phyloP scores from a whole-genome alignment of 2,329 filamentous ascomycete genomes.

The Colletotrichum lindemuthianum region DNA sequence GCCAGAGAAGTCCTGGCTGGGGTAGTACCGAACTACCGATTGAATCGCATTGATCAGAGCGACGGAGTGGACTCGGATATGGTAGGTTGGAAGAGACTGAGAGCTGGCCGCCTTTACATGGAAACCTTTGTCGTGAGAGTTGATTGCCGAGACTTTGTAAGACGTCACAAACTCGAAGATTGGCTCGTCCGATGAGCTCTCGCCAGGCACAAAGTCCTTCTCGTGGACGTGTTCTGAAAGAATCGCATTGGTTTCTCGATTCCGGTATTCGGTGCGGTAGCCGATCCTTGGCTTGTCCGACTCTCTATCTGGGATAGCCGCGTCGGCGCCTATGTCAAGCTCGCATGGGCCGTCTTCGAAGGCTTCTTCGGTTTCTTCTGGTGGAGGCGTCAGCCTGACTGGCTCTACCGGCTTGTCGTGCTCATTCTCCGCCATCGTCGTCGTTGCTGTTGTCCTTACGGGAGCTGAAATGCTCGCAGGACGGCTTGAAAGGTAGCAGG shows the following conservation, averaged over 20 bases:
- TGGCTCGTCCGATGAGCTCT: neutral
- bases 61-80: conserved; percentile 31
- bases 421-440: no score
- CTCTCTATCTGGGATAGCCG: no score
- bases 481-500: no score
- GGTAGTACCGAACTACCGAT: conserved; percentile 37
- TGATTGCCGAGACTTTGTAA: neutral
- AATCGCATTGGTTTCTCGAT: conserved; percentile 31
- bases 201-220: neutral
- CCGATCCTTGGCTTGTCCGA: conserved; percentile 16
- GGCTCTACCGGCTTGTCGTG: no score
- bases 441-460: no score
- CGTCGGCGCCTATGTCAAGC: neutral
- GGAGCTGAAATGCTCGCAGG: no score
- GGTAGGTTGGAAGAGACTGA: neutral
- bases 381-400: no score
- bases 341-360: no score
- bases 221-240: conserved; percentile 1
- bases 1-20: conserved; percentile 19
- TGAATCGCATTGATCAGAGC: conserved; percentile 35
- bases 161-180: conserved; percentile 8
- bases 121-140: no score
- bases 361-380: no score
- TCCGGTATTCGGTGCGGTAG: conserved; percentile 37
- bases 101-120: neutral